Percentiles rank a stretch among this genome's conserved stretches.
Evolutionary conservation across 2,329 filamentous ascomycete species (phyloP).

Genomic region (Aspergillus carbonarius): DNA sequence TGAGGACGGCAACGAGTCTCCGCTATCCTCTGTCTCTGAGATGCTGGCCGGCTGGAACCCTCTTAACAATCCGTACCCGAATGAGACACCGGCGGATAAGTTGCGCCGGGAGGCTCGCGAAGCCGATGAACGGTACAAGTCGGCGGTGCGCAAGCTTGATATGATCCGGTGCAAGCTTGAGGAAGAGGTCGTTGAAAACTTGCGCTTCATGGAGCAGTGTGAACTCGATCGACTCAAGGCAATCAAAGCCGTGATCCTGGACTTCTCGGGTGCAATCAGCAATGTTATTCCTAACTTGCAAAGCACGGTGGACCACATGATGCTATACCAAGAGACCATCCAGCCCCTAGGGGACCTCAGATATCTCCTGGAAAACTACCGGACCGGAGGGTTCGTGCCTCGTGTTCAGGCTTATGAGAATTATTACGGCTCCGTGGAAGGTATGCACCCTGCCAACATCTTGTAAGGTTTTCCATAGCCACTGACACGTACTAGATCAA

Average conservation of each 20-base stretch:
- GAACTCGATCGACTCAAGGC: slow-evolving; percentile 95
- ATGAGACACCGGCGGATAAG: slow-evolving; percentile 84
- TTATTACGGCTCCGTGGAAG: slow-evolving; percentile 96
- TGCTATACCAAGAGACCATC: slow-evolving; percentile 98
- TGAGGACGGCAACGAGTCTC: slow-evolving; percentile 68
- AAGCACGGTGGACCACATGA: slow-evolving; percentile 96
- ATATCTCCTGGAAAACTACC: slow-evolving; percentile 94
- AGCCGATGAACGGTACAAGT: slow-evolving; percentile 91
- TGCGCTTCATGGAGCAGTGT: slow-evolving; percentile 95
- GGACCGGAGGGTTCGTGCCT: slow-evolving; percentile 88
- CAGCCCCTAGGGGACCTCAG: slow-evolving; percentile 86
- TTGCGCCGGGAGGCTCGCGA: slow-evolving; percentile 86
- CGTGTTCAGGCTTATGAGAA: slow-evolving; percentile 95
- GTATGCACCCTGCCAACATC: slow-evolving; percentile 32
- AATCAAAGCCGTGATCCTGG: slow-evolving; percentile 95
- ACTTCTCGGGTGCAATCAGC: slow-evolving; percentile 95
- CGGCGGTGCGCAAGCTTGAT: slow-evolving; percentile 79
- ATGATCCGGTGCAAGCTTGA: slow-evolving; percentile 91
- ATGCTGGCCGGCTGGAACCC: slow-evolving; percentile 92
- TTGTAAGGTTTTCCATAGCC: background rate
- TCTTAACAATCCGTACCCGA: slow-evolving; percentile 83
- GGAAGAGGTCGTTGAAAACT: slow-evolving; percentile 86
- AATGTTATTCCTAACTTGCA: slow-evolving; percentile 97
- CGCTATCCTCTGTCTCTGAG: slow-evolving; percentile 80
- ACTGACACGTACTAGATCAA: slow-evolving; percentile 61